These are phyloP conservation scores for Acanthamoeba sp. DNA, from an alignment of 208 protist genomes.

Conservation along the genomic window DNA sequence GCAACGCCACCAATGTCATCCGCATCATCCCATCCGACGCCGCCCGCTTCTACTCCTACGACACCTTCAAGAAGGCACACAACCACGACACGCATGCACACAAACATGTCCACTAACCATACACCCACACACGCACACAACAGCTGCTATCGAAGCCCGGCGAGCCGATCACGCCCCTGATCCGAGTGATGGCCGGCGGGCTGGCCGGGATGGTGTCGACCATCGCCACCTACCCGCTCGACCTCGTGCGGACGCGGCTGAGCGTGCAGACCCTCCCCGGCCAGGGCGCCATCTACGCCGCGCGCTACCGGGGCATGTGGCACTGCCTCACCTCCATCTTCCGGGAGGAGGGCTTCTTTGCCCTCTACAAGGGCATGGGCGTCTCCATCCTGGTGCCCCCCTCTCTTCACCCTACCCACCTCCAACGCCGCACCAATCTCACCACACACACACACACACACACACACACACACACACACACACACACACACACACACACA, in stretches of 20 bases:
- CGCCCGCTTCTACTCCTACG: slow-evolving; percentile 94
- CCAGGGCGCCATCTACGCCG: slow-evolving; percentile 25
- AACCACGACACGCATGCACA: too few species aligned
- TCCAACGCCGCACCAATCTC: too few species aligned
- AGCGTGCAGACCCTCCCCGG: slow-evolving; percentile 78
- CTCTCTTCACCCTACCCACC: not conserved
- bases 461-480: not conserved
- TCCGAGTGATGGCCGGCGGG: slow-evolving; percentile 89
- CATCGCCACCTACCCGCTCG: slow-evolving; percentile 94
- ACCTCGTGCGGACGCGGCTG: slow-evolving; percentile 94
- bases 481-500: not conserved
- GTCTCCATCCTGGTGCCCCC: not conserved
- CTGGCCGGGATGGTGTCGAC: slow-evolving; percentile 94
- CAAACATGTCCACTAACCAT: too few species aligned
- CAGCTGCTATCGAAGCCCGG: slow-evolving; percentile 11
- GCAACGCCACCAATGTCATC: slow-evolving; percentile 95
- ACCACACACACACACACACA: too few species aligned
- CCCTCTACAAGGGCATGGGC: slow-evolving; percentile 65
- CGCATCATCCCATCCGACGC: slow-evolving; percentile 95
- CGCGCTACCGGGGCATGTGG: slow-evolving; percentile 58
- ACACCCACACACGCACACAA: too few species aligned
- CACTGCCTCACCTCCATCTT: slow-evolving; percentile 31
- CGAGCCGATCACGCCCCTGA: slow-evolving; percentile 53
- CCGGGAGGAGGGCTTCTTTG: slow-evolving; percentile 39
- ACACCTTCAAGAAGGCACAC: slow-evolving; percentile 91